These are phyloP conservation scores for Rhizopus delemar DNA, from an alignment of 371 early-diverging fungal genomes.

Conservation along the genomic window DNA sequence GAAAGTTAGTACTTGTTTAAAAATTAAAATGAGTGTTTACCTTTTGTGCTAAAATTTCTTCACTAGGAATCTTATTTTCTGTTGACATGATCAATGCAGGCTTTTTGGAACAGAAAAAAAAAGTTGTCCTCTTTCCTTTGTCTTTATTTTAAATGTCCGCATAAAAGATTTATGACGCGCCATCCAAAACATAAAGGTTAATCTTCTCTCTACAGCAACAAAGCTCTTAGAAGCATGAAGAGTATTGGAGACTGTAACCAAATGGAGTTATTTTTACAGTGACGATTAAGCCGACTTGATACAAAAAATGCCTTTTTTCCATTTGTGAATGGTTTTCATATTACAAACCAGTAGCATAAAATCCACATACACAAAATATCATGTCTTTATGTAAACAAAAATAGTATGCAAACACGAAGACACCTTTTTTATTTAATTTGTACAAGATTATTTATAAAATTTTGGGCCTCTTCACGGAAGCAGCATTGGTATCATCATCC, in stretches of 20 bases:
- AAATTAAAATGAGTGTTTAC: conserved; percentile 19
- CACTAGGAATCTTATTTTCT: conserved; percentile 53
- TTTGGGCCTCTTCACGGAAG: not conserved
- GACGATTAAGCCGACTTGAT: no score
- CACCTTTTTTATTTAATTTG: not conserved
- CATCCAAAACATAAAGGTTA: no score
- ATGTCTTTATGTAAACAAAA: no score
- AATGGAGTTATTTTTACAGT: no score
- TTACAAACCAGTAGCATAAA: no score
- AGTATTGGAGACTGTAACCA: no score
- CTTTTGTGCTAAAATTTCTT: conserved; percentile 59
- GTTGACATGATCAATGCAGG: conserved; percentile 36
- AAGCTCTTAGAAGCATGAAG: no score
- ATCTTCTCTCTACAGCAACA: no score
- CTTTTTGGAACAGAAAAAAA: not conserved
- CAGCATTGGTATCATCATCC: conserved; percentile 5
- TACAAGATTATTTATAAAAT: not conserved
- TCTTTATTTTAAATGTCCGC: not conserved
- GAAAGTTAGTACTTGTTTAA: not conserved
- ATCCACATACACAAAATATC: no score
- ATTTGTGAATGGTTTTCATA: no score
- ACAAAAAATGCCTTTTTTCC: no score
- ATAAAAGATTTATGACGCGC: not conserved
- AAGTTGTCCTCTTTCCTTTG: not conserved
- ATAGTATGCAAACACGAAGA: not conserved